phyloP scores from a whole-genome alignment of 2,329 filamentous ascomycete species.

The Pseudopithomyces maydicus region DNA sequence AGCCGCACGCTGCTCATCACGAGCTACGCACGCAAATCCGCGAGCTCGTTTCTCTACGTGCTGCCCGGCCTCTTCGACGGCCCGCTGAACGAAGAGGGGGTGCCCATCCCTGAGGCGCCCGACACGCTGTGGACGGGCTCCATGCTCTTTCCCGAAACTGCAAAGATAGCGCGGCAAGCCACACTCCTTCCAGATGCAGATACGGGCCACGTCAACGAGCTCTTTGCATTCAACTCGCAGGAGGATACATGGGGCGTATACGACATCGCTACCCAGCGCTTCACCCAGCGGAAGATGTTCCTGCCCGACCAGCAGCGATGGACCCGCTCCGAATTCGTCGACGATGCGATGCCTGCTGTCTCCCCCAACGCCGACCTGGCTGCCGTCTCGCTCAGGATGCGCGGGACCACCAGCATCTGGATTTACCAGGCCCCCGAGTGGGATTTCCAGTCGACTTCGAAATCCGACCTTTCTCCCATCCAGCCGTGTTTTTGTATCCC shows the following conservation, averaged over 20 bases:
- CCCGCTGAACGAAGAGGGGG: slow-evolving; percentile 47
- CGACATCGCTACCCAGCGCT: slow-evolving; percentile 44
- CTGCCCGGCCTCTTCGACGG: slow-evolving; percentile 46
- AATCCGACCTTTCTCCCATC: slow-evolving; percentile 37
- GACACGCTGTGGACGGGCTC: slow-evolving; percentile 46
- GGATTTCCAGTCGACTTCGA: slow-evolving; percentile 36
- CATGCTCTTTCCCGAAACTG: slow-evolving; percentile 48
- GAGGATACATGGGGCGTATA: slow-evolving; percentile 49
- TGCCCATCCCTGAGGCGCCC: slow-evolving; percentile 41
- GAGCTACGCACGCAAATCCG: slow-evolving; percentile 41
- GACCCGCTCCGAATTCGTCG: slow-evolving; percentile 46
- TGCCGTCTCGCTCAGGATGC: slow-evolving; percentile 45
- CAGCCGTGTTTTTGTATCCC: slow-evolving; percentile 45
- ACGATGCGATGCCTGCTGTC: slow-evolving; percentile 48
- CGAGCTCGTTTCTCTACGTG: slow-evolving; percentile 44
- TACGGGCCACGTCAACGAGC: slow-evolving; percentile 45
- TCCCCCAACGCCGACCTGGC: slow-evolving; percentile 45
- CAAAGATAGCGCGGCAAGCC: slow-evolving; percentile 45
- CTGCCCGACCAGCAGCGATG: slow-evolving; percentile 44
- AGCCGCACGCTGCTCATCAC: slow-evolving; percentile 47
- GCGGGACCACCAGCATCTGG: slow-evolving; percentile 46
- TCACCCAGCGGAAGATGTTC: slow-evolving; percentile 46
- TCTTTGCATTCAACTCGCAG: slow-evolving; percentile 48
- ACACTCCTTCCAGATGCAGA: slow-evolving; percentile 45
- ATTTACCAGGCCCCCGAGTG: slow-evolving; percentile 45